Conservation (phyloP, 805 yeast species). For the Pichia sporocuriosa region DNA sequence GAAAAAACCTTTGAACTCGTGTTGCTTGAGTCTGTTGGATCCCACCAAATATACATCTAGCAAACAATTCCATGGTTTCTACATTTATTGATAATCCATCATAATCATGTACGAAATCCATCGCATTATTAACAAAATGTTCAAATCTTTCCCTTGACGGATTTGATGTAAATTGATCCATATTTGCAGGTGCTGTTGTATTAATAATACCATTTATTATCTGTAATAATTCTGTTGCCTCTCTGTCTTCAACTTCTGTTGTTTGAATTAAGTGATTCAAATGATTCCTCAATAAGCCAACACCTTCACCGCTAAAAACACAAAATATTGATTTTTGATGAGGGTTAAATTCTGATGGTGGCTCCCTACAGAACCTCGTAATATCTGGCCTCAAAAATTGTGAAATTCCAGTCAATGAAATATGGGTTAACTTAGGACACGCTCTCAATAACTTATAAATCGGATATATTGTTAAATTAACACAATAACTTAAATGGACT, state of each 20-base stretch:
- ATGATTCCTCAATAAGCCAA: constrained; percentile 63
- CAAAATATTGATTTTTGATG: constrained; percentile 83
- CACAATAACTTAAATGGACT: constrained; percentile 88
- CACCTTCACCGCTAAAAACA: constrained; percentile 91
- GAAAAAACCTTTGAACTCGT: constrained; percentile 28
- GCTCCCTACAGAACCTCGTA: constrained; percentile 79
- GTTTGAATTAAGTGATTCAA: constrained; percentile 36
- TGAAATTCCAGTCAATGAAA: constrained; percentile 84
- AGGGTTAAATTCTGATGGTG: constrained; percentile 87
- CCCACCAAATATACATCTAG: constrained; percentile 26
- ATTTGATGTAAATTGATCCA: constrained; percentile 13
- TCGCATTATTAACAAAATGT: constrained; percentile 24
- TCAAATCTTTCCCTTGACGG: constrained; percentile 22
- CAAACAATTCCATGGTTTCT: constrained; percentile 25
- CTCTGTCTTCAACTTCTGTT: constrained; percentile 28
- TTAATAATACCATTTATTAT: constrained; percentile 26
- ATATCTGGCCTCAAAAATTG: constrained; percentile 86
- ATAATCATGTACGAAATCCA: constrained; percentile 25
- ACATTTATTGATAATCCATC: constrained; percentile 20
- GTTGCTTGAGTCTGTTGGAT: constrained; percentile 27
- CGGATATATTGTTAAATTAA: constrained; percentile 71
- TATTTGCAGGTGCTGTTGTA: constrained; percentile 14
- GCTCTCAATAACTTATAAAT: constrained; percentile 65
- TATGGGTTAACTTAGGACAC: constrained; percentile 83
- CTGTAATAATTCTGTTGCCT: constrained; percentile 27